A percentile compares a stretch with the other conserved stretches of the same genome.
phyloP scores from a whole-genome alignment of 331 rosid species.

The Prunus yedoensis region DNA sequence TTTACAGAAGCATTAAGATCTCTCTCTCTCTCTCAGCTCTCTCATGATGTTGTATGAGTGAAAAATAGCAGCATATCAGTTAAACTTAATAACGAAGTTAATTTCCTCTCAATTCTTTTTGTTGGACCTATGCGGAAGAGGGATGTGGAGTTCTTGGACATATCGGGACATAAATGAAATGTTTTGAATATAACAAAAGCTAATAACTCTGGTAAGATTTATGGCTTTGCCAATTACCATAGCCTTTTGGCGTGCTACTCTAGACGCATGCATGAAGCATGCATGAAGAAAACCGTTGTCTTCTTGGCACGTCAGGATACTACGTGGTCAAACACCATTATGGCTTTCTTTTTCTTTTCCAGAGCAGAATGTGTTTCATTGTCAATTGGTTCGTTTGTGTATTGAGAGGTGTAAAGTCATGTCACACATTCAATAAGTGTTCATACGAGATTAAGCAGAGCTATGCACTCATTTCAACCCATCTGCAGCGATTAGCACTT shows the following conservation, averaged over 20 bases:
- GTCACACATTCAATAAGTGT: not conserved
- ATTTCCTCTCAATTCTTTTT: no score
- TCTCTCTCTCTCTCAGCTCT: not conserved
- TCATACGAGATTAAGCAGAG: not conserved
- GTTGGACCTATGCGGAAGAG: no score
- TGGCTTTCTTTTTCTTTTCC: no score
- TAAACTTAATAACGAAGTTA: not conserved
- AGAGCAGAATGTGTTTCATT: not conserved
- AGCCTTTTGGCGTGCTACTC: not conserved
- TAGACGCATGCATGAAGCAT: not conserved
- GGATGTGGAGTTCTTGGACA: no score
- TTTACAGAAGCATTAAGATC: not conserved
- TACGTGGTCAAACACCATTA: not conserved
- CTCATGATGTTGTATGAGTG: no score
- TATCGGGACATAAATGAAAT: no score
- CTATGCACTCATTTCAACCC: not conserved
- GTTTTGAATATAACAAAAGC: not conserved
- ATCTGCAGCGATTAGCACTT: no score
- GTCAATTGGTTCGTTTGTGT: not conserved
- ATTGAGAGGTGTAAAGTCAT: not conserved
- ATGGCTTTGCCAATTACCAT: conserved; percentile 3
- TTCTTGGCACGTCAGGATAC: not conserved
- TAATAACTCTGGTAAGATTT: not conserved
- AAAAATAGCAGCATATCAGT: not conserved
- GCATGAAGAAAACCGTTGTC: conserved; percentile 8